Base-by-base conservation (phyloP, 2,329 filamentous ascomycete species). In the Didymosphaeria variabile region DNA sequence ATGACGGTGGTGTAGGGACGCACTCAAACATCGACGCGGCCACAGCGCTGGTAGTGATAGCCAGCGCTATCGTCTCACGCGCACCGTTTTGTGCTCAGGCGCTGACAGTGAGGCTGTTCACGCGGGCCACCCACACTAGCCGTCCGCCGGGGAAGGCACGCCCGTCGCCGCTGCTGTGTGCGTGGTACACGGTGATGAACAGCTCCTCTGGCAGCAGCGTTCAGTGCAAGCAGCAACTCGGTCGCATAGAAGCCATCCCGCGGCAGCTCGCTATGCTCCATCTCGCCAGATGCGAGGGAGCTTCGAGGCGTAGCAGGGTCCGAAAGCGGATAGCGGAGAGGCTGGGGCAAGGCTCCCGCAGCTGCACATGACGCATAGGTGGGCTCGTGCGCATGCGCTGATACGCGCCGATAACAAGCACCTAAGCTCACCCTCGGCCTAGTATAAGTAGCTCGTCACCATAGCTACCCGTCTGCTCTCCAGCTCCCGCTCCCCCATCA, bases 371-470 rank as follows among this genome's bases (percentile, higher is more conserved):
- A 38, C 23, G 65, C 66, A 64, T 71, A 66, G 70, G 36, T 45
- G 50, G 67, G 67, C 67, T 45, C 66, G 69, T 68, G 70, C 61
- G 13, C 19, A 10, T 9, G 23, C 29, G 26, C 42, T 46, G 53
- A 55, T 55, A 55, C 36, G 53, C 40, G 32, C 51, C 40, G 52
- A 55, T 55, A 55, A 61, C 53, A 38, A 46, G 21, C 26, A 29
- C 26, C 26, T 29, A 29, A 36, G 58, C 45, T 60, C 64, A 68
- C 59, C 69, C 60, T 29, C 26, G 54, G 67, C 61, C 62, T 62
- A 64, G 68, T 70, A 74, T 74, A 74, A 73, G 70, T 40, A 72
- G 70, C 63, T 40, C 62, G 49, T 69, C 70, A 63, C 71, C 67
- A 72, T 70, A 71, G 67, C 72, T 74, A 69, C 64, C 69, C 36